Evolutionary conservation across 345 rosid genomes (phyloP), one percentile per base, ranked within the genome.

Genomic region (Citrus hindsii): DNA sequence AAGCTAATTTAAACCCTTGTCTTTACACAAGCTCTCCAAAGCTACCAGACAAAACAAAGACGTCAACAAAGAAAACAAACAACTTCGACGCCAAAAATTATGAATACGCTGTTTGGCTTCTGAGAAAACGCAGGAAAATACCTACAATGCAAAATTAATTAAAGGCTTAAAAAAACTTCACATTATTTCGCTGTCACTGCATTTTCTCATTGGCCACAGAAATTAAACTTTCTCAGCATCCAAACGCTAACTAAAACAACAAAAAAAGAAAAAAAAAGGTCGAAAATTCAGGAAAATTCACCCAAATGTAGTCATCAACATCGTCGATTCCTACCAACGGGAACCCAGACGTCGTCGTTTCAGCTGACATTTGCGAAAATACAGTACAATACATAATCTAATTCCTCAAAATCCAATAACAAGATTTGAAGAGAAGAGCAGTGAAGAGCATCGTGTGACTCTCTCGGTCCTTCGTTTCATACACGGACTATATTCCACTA

Each of bases 291-390:
- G 2, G 9, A 76, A 33, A 51, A 74, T 87, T 78, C 19, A 92
- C 98, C 88, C 85, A 82, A 84, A 83, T 68, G 77, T 80, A 92
- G 38, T 89, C 93, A 32, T 94, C 89, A 16, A 91, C 95, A 51
- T 92, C 91, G 38, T 86, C 89, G 75, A 92, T 81, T 70, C 90
- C 91, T 61, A 88, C 87, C 33, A 91, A 74, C 73, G 60, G 46
- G 40, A 89, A 72, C 24, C 65, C 12, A 2, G 87, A 86, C 73
- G 92, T 75, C 75, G 89, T 65, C 32, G 76, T 76, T 53, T 83
- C 87, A 68, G 71, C 89, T 46, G 90, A 88, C 95, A 94, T 91
- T 21, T 61, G 81, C 48, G 21, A 65, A n/a, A 10, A 2, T 58
- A 4, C 51, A 56, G 60, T 18, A 59, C 2, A 24, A 33, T 35